Conservation (phyloP, 768 basidiomycete species). For the Mycena galericulata region DNA sequence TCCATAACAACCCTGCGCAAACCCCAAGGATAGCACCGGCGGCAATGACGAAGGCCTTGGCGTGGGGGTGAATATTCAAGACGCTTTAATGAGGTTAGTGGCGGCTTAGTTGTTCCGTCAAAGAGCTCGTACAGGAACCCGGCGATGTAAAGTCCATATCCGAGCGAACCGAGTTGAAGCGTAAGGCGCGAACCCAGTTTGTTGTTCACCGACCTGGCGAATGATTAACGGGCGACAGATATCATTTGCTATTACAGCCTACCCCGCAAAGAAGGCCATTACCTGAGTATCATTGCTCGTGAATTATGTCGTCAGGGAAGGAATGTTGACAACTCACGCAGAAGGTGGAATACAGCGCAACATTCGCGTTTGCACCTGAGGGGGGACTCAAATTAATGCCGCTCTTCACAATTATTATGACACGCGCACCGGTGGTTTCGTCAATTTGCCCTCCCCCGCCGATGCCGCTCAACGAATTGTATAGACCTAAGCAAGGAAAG, state of each 20-base stretch:
- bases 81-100: slow-evolving; percentile 53
- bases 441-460: slow-evolving; percentile 85
- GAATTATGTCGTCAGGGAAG: slow-evolving; percentile 35
- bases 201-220: slow-evolving; percentile 79
- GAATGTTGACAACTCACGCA: slow-evolving; percentile 56
- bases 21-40: slow-evolving; percentile 81
- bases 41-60: slow-evolving; percentile 73
- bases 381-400: not conserved
- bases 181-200: slow-evolving; percentile 82
- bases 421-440: slow-evolving; percentile 57
- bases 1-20: slow-evolving; percentile 81
- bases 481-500: slow-evolving; percentile 64
- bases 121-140: slow-evolving; percentile 70
- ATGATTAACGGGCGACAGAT: not conserved
- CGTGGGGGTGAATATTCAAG: slow-evolving; percentile 74
- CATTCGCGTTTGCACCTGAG: slow-evolving; percentile 70
- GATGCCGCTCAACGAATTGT: slow-evolving; percentile 84
- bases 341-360: slow-evolving; percentile 72
- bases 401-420: not conserved
- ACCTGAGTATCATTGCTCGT: slow-evolving; percentile 2
- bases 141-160: slow-evolving; percentile 80
- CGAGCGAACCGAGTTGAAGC: slow-evolving; percentile 77
- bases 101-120: not conserved
- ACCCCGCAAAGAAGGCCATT: slow-evolving; percentile 78
- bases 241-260: slow-evolving; percentile 28